Percentiles rank a stretch among this genome's conserved stretches.
Conservation (phyloP, 73 alveolate species). For the Blepharisma stoltei region DNA sequence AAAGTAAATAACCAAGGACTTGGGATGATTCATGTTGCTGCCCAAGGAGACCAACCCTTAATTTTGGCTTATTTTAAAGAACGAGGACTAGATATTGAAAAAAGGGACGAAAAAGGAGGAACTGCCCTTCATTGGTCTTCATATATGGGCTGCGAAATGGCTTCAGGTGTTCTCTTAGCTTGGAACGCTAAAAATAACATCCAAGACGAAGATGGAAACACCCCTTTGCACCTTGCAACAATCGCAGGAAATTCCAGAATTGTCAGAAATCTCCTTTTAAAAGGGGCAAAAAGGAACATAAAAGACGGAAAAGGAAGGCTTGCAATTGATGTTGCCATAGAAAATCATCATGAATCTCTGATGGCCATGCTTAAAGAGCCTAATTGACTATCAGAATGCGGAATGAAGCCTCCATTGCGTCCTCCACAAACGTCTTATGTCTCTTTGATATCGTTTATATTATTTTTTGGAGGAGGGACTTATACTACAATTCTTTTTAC, state of each 20-base stretch:
- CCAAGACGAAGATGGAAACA: constrained; percentile 68
- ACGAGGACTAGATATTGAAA: constrained; percentile 55
- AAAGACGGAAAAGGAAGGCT: constrained; percentile 73
- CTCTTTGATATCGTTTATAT: not conserved
- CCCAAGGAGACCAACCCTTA: constrained; percentile 28
- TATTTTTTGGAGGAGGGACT: not conserved
- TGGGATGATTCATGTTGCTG: constrained; percentile 56
- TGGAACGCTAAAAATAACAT: constrained; percentile 60
- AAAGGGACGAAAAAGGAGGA: constrained; percentile 58
- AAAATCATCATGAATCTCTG: constrained; percentile 30
- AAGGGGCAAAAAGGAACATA: constrained; percentile 69
- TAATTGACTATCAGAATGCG: constrained; percentile 21
- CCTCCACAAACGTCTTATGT: constrained; percentile 18
- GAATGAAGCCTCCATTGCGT: constrained; percentile 15
- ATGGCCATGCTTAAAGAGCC: constrained; percentile 26
- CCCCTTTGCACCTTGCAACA: constrained; percentile 83
- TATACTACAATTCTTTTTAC: not conserved
- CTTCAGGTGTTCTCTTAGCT: constrained; percentile 64
- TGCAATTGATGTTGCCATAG: constrained; percentile 61
- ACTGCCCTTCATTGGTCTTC: constrained; percentile 93
- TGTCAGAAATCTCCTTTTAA: constrained; percentile 70
- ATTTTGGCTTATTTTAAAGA: constrained; percentile 29
- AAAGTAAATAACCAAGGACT: constrained; percentile 60
- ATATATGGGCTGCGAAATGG: constrained; percentile 62
- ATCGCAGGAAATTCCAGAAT: constrained; percentile 53